These are phyloP conservation scores for Blechomonas ayalai DNA, from an alignment of 208 protist genomes.

Conservation along the genomic window DNA sequence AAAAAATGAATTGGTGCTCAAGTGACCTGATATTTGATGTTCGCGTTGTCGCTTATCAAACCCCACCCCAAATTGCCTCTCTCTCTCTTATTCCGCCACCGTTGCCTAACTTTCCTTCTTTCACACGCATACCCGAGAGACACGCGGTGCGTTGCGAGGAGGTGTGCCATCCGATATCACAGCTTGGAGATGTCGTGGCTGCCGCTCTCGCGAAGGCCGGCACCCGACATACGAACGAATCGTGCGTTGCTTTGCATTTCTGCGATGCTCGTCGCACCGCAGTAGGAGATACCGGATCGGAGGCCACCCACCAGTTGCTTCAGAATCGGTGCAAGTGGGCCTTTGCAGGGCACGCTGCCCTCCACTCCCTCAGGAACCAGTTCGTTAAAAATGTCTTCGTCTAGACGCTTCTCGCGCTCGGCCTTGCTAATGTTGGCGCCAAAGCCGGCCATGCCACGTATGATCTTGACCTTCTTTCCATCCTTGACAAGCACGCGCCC, in stretches of 20 bases:
- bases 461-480: slow-evolving; percentile 89
- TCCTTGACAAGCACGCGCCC: slow-evolving; percentile 86
- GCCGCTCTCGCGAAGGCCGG: slow-evolving; percentile 78
- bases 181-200: slow-evolving; percentile 88
- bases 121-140: neutral
- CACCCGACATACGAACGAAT: slow-evolving; percentile 81
- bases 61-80: neutral
- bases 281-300: slow-evolving; percentile 88
- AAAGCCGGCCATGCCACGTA: slow-evolving; percentile 88
- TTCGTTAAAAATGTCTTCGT: slow-evolving; percentile 83
- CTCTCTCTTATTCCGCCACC: neutral
- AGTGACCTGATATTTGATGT: neutral
- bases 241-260: slow-evolving; percentile 78
- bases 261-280: slow-evolving; percentile 54
- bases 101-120: neutral
- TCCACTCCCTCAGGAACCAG: slow-evolving; percentile 88
- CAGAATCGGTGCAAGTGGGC: slow-evolving; percentile 66
- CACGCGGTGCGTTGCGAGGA: no score
- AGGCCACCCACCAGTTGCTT: slow-evolving; percentile 86
- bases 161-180: no score
- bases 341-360: slow-evolving; percentile 82
- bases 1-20: neutral
- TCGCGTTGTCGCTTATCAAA: neutral
- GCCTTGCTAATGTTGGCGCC: slow-evolving; percentile 88
- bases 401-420: slow-evolving; percentile 66